Evolutionary conservation across 768 basidiomycete species (phyloP).

Genomic region (Podaxis rugospora): DNA sequence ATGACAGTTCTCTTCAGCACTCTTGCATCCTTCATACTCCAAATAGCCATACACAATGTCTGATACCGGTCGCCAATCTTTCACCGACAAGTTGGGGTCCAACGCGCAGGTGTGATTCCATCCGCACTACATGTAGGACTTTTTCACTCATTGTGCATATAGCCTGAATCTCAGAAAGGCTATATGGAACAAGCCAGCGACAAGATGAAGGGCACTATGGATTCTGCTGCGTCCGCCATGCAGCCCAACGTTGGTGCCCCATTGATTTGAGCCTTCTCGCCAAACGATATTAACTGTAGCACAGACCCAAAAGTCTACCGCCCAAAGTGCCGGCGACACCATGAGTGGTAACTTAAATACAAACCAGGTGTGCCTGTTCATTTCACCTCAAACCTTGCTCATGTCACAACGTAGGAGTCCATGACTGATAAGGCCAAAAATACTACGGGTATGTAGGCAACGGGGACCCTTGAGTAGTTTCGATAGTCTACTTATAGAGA

Average conservation of each 20-base stretch:
- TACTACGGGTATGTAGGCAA: constrained; percentile 38
- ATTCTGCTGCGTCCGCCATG: constrained; percentile 41
- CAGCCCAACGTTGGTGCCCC: constrained; percentile 41
- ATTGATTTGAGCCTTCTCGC: neutral
- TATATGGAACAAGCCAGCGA: constrained; percentile 48
- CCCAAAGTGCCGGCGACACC: constrained; percentile 46
- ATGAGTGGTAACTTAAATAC: constrained; percentile 45
- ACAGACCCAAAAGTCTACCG: constrained; percentile 47
- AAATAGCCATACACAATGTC: constrained; percentile 36
- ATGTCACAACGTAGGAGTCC: constrained; percentile 26
- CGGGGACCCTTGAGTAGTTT: neutral
- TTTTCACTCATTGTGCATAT: neutral
- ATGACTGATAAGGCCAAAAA: constrained; percentile 50
- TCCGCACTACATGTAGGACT: neutral
- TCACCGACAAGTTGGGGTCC: constrained; percentile 52
- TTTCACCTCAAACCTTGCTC: neutral
- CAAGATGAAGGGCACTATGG: constrained; percentile 40
- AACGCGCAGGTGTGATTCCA: constrained; percentile 40
- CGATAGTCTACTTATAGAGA: neutral
- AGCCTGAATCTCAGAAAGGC: constrained; percentile 62
- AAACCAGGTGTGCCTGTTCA: constrained; percentile 27
- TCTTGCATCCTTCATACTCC: neutral
- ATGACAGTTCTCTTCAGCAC: neutral
- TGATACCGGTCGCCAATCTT: constrained; percentile 51
- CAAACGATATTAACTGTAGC: neutral